These are phyloP conservation scores for Cyclotella distinguenda DNA, from an alignment of 108 stramenopile genomes.

Conservation along the genomic window DNA sequence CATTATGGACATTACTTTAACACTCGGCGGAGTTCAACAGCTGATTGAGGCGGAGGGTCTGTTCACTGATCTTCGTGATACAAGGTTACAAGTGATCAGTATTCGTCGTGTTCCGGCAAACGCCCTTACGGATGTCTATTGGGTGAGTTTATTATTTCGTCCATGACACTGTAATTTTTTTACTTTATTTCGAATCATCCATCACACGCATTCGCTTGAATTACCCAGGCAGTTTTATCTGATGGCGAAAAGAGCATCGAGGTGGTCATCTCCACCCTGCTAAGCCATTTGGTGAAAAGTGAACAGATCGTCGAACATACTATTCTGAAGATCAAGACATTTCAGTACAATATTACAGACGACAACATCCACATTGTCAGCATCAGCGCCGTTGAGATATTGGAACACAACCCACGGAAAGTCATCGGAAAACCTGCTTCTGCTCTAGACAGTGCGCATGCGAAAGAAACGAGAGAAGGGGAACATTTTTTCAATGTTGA, in stretches of 20 bases:
- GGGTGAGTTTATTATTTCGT: slow-evolving; percentile 15
- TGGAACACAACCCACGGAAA: slow-evolving; percentile 16
- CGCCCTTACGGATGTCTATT: slow-evolving; percentile 45
- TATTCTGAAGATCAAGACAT: slow-evolving; percentile 32
- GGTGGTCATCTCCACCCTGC: slow-evolving; percentile 45
- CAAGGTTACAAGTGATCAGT: slow-evolving; percentile 39
- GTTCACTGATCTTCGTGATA: slow-evolving; percentile 25
- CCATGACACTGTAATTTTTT: neutral
- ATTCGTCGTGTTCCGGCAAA: slow-evolving; percentile 50
- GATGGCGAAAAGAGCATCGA: slow-evolving; percentile 41
- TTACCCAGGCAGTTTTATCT: slow-evolving; percentile 30
- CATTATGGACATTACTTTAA: slow-evolving; percentile 8
- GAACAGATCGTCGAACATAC: slow-evolving; percentile 32
- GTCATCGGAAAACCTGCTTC: slow-evolving; percentile 34
- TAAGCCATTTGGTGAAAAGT: slow-evolving; percentile 32
- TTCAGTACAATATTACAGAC: slow-evolving; percentile 49
- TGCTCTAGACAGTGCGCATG: slow-evolving; percentile 37
- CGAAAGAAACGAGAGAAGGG: slow-evolving; percentile 26
- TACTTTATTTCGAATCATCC: neutral
- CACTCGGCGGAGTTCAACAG: slow-evolving; percentile 21
- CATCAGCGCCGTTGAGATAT: slow-evolving; percentile 22
- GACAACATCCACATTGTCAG: slow-evolving; percentile 49
- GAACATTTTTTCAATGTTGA: slow-evolving; percentile 41
- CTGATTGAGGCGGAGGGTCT: slow-evolving; percentile 42
- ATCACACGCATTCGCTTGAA: neutral